Conservation (phyloP, 768 basidiomycete species). For the Piloderma croceum region DNA sequence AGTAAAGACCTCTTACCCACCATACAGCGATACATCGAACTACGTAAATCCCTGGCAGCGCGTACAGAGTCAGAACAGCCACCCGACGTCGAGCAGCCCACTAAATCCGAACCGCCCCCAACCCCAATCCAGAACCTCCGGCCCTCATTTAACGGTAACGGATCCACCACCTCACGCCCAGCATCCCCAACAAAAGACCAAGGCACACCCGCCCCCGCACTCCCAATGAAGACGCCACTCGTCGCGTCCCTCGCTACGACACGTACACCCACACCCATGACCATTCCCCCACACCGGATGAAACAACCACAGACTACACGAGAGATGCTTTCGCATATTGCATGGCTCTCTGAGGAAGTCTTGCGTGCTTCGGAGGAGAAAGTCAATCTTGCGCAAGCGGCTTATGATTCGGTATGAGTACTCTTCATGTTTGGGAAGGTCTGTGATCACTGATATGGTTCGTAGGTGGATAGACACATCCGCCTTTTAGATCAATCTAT, state of each 20-base stretch:
- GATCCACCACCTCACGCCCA: too few species aligned
- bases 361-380: constrained; percentile 71
- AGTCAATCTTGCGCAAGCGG: constrained; percentile 64
- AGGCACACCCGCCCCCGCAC: too few species aligned
- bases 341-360: constrained; percentile 53
- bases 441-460: too few species aligned
- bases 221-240: too few species aligned
- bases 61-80: too few species aligned
- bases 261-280: constrained; percentile 14
- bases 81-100: too few species aligned
- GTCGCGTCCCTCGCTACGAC: too few species aligned
- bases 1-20: constrained; percentile 37
- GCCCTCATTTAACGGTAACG: too few species aligned
- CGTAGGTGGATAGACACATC: constrained; percentile 79
- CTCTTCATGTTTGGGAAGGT: too few species aligned
- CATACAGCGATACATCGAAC: constrained; percentile 42
- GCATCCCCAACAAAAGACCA: too few species aligned
- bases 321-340: constrained; percentile 51
- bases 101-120: too few species aligned
- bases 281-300: constrained; percentile 19
- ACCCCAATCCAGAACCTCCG: too few species aligned
- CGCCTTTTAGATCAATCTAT: constrained; percentile 74
- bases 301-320: constrained; percentile 36
- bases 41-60: constrained; percentile 28
- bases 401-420: constrained; percentile 58